phyloP scores from a whole-genome alignment of 495 filamentous ascomycete species.

The Neurospora sp. region DNA sequence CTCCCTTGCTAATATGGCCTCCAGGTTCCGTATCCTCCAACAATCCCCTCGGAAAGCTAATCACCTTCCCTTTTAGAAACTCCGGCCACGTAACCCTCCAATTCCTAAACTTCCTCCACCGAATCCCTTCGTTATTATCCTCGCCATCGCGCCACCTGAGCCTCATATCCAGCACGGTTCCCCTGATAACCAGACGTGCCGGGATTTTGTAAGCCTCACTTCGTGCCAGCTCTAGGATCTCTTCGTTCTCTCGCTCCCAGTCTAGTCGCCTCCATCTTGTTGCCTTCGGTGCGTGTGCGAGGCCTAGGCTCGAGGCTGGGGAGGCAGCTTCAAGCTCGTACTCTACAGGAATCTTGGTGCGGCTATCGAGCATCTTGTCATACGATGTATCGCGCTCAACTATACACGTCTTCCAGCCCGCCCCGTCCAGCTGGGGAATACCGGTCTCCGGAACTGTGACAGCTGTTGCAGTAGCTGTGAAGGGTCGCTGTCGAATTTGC shows the following conservation, averaged over 20 bases:
- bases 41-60: not conserved
- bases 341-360: not conserved
- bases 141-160: not conserved
- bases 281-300: not conserved
- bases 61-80: not conserved
- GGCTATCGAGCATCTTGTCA: too few species aligned
- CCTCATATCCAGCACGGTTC: not conserved
- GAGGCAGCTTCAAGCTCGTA: not conserved
- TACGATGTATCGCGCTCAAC: not conserved
- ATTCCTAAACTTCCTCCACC: not conserved
- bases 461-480: not conserved
- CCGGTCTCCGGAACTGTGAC: not conserved
- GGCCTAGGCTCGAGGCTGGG: not conserved
- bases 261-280: not conserved
- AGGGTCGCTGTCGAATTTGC: not conserved
- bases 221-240: not conserved
- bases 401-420: not conserved
- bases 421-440: slow-evolving; percentile 6
- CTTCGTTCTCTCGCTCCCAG: not conserved
- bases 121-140: not conserved
- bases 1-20: not conserved
- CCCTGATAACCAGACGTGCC: not conserved
- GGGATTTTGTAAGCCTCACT: not conserved
- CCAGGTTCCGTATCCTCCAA: not conserved
- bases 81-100: not conserved